These are phyloP conservation scores for Cladosporium sp. DNA, from an alignment of 2,329 filamentous ascomycete genomes.

Conservation along the genomic window DNA sequence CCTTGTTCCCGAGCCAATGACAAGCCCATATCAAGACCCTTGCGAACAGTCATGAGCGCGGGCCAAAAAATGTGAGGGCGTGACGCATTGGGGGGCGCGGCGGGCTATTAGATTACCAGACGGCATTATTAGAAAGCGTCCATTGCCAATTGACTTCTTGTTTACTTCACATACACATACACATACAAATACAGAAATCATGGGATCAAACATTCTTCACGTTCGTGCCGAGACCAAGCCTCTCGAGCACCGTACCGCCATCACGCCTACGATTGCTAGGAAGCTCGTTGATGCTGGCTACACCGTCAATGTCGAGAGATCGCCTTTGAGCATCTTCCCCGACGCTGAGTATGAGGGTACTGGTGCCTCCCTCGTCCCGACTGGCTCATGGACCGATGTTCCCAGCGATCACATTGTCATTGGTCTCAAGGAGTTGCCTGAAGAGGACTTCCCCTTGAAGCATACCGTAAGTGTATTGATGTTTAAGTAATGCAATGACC, in stretches of 20 bases:
- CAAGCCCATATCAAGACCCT: no score
- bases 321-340: conserved; percentile 36
- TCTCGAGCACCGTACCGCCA: conserved; percentile 35
- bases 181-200: conserved; percentile 13
- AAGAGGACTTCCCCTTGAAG: conserved; percentile 63
- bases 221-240: conserved; percentile 35
- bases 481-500: background rate
- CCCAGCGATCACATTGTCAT: conserved; percentile 38
- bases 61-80: no score
- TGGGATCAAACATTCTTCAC: conserved; percentile 29
- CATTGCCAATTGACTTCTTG: background rate
- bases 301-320: conserved; percentile 37
- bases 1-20: background rate
- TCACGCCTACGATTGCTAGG: conserved; percentile 37
- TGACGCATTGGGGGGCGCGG: background rate
- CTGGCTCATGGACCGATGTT: conserved; percentile 37
- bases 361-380: conserved; percentile 36
- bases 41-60: no score
- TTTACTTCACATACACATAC: background rate
- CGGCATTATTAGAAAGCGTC: conserved; percentile 1
- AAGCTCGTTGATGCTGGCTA: conserved; percentile 40
- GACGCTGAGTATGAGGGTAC: conserved; percentile 38
- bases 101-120: conserved; percentile 5
- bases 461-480: conserved; percentile 46
- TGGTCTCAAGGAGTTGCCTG: conserved; percentile 41